Conservation (phyloP, 164 flowering plant species). For the Echeveria elegans region DNA sequence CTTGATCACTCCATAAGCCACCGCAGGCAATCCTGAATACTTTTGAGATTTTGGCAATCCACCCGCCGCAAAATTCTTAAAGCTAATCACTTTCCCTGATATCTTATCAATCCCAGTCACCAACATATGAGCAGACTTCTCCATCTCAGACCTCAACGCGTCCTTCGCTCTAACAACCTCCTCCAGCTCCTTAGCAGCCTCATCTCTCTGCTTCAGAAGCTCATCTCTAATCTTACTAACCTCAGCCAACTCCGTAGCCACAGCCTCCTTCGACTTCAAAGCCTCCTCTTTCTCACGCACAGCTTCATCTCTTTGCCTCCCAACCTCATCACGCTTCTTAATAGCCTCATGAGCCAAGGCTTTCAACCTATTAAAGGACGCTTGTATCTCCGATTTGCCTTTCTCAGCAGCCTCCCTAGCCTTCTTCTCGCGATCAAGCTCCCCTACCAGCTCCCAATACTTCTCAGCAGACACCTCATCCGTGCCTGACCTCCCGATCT, state of each 20-base stretch:
- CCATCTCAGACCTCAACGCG: conserved; percentile 48
- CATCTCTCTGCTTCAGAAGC: conserved; percentile 39
- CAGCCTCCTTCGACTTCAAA: conserved; percentile 27
- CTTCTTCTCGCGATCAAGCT: conserved; percentile 69
- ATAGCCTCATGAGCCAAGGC: conserved; percentile 60
- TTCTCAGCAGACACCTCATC: conserved; percentile 47
- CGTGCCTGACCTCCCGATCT: conserved; percentile 16
- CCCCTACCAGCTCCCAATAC: conserved; percentile 40
- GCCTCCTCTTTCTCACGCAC: conserved; percentile 55
- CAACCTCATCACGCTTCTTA: conserved; percentile 73
- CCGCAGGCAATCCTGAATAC: conserved; percentile 68
- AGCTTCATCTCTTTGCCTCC: conserved; percentile 56
- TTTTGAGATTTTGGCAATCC: conserved; percentile 78
- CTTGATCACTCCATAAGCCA: conserved; percentile 87
- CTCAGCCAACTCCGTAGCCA: conserved; percentile 36
- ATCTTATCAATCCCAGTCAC: conserved; percentile 83
- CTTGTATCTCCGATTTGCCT: conserved; percentile 56
- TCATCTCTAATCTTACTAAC: conserved; percentile 41
- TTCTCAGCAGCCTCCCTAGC: conserved; percentile 62
- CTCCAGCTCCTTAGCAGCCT: conserved; percentile 39
- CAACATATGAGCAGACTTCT: conserved; percentile 57
- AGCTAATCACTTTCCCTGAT: conserved; percentile 57
- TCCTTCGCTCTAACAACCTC: conserved; percentile 46
- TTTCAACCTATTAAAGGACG: conserved; percentile 45
- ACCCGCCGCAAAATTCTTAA: conserved; percentile 48